Base-by-base conservation (phyloP, 2,329 filamentous ascomycete species). In the Nemania serpens region DNA sequence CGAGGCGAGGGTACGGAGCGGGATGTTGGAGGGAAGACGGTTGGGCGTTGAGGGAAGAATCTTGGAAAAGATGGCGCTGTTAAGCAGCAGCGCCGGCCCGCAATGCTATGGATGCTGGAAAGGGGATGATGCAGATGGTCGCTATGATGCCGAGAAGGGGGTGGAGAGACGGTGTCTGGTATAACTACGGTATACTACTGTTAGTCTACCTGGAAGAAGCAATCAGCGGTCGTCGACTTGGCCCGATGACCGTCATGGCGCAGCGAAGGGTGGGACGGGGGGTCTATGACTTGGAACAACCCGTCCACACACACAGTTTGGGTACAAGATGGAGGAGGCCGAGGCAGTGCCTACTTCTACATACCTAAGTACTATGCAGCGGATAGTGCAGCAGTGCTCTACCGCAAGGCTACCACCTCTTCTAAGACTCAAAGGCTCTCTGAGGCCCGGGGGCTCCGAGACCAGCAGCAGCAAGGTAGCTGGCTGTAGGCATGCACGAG, bases 21-120 rank as follows among this genome's bases (percentile, higher is more conserved):
- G 93, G 76, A 97, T 97, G 79, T 91, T 91, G 79, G 91, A 91
- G 76, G 85, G 84, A 68, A 91, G 87, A 80, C 88, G 88, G 77
- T 83, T 84, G 71, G 82, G 82, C 69, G 78, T 83, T 84, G 84
- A 80, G 75, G 87, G 83, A 87, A 91, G 85, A 97, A 97, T 97
- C 79, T 87, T 97, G 92, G 83, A 84, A 82, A 47, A 78, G 75
- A 77, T 83, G 83, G 87, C 88, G 90, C 91, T 93, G 90, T 84
- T 78, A 77, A 78, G 83, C 85, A 88, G 87, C 88, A 91, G 88
- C 89, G 84, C 88, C 85, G 79, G 77, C 82, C 84, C 79, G 82
- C 82, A 78, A 71, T 73, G 71, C 74, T 70, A 70, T 64, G 59
- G 64, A 61, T 67, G 62, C 63, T 65, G 57, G 46, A 60, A 42